Evolutionary conservation across 495 filamentous ascomycete genomes (phyloP), one percentile per base, ranked within the genome.

Genomic region (Xeromyces bisporus): DNA sequence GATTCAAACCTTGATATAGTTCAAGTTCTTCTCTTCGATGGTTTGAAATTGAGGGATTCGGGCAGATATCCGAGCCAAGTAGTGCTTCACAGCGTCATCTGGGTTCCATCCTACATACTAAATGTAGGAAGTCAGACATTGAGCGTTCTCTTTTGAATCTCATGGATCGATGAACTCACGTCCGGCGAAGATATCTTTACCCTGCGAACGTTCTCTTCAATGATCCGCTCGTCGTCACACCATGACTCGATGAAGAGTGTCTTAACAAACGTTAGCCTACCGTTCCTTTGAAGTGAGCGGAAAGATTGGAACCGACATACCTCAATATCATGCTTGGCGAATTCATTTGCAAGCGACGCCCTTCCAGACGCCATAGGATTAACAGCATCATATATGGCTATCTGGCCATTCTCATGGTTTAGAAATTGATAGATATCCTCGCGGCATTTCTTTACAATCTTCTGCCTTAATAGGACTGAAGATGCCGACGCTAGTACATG

Each of bases 111-210:
- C 81, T 41, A 77, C 60, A 44, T 93, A 96, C 77, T 82, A 35
- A 2, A 20, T n/a, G n/a, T n/a, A n/a, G 27, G 17, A 2, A 26
- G 36, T 56, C 33, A 63, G 53, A 35, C 34, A 27, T 11, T 35
- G 13, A 17, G 26, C 15, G 23, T 12, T 15, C 14, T 21, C 12
- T 29, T 0, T 6, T 40, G 1, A 25, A 23, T 28, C 38, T 17
- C 7, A 5, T 5, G 2, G 13, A 18, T 11, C 3, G 8, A 6
- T 23, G 36, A 9, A 56, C 67, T 56, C 50, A 84, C 78, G 58
- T 99, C 91, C 2, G 91, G 91, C n/a, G 84, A 93, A 15, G 81
- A 89, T 29, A 99, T 96, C 57, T 99, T 99, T 42, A 99, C 91
- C 40, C 77, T 80, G 29, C 87, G 75, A 26, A 93, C 91, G 50